These are phyloP conservation scores for Chamaecyparis obtusa DNA, from an alignment of 75 land plant species.

Conservation along the genomic window DNA sequence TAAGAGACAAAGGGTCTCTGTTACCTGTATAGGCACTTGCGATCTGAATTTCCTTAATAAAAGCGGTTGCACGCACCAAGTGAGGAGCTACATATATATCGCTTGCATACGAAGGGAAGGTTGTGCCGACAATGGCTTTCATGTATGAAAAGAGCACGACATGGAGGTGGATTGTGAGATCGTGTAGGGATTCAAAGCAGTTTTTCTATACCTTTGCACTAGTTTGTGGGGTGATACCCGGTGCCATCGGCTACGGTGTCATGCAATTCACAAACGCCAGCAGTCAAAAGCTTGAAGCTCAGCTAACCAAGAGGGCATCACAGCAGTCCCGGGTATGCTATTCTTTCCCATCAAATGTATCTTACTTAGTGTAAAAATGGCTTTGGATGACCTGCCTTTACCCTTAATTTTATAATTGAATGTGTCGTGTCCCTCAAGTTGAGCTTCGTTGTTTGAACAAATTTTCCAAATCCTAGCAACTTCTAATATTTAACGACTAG, in stretches of 20 bases:
- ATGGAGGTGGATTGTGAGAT: constrained; percentile 86
- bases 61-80: too few species aligned
- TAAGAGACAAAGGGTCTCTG: too few species aligned
- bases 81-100: too few species aligned
- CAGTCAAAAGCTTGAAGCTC: constrained; percentile 56
- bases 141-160: constrained; percentile 83
- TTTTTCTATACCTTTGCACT: constrained; percentile 78
- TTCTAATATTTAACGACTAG: too few species aligned
- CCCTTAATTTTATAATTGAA: too few species aligned
- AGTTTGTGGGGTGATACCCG: constrained; percentile 71
- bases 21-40: too few species aligned
- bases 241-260: constrained; percentile 68
- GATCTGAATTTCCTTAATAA: too few species aligned
- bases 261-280: constrained; percentile 70
- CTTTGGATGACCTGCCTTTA: too few species aligned
- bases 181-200: constrained; percentile 63
- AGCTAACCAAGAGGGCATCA: constrained; percentile 48
- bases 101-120: background rate
- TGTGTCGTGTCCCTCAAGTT: too few species aligned
- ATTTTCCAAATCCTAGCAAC: background rate
- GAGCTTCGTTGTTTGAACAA: background rate
- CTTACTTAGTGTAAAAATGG: too few species aligned
- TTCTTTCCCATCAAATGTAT: too few species aligned
- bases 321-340: constrained; percentile 53
- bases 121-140: constrained; percentile 41